A percentile compares a stretch with the other conserved stretches of the same genome.
phyloP scores from a whole-genome alignment of 148 eudicot species.

The Silene conica region DNA sequence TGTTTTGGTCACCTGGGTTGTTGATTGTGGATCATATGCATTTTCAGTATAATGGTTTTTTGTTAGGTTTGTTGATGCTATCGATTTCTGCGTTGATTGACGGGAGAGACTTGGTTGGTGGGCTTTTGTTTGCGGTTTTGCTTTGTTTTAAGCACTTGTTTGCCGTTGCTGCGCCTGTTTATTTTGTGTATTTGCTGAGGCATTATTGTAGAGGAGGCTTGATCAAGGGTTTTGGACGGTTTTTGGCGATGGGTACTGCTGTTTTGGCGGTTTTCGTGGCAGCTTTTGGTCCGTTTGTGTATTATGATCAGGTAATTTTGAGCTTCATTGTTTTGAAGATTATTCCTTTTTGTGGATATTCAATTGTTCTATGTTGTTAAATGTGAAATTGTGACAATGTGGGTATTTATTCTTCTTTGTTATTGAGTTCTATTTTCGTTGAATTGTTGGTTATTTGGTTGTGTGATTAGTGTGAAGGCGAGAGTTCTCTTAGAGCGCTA shows the following conservation, averaged over 20 bases:
- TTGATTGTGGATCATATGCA: constrained; percentile 88
- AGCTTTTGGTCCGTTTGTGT: constrained; percentile 88
- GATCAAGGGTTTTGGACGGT: constrained; percentile 54
- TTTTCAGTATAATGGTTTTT: constrained; percentile 95
- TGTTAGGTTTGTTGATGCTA: constrained; percentile 62
- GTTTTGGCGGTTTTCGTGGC: constrained; percentile 59
- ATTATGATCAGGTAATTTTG: constrained; percentile 67
- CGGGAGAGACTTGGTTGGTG: constrained; percentile 80
- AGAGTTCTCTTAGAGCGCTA: neutral
- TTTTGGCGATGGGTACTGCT: constrained; percentile 58
- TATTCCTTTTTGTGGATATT: neutral
- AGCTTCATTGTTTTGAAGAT: neutral
- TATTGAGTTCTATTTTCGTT: too few species aligned
- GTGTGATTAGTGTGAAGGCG: too few species aligned
- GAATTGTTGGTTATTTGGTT: too few species aligned
- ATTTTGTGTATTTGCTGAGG: constrained; percentile 85
- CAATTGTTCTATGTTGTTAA: constrained; percentile 4
- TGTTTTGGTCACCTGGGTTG: constrained; percentile 73
- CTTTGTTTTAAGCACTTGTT: constrained; percentile 87
- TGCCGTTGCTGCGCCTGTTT: constrained; percentile 95
- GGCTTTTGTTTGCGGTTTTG: constrained; percentile 73
- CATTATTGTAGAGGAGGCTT: constrained; percentile 81
- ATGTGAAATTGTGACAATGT: constrained; percentile 8
- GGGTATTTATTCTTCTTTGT: neutral
- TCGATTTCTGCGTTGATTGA: constrained; percentile 65